Conservation (phyloP, 345 rosid genomes). For the Laguncularia racemosa region DNA sequence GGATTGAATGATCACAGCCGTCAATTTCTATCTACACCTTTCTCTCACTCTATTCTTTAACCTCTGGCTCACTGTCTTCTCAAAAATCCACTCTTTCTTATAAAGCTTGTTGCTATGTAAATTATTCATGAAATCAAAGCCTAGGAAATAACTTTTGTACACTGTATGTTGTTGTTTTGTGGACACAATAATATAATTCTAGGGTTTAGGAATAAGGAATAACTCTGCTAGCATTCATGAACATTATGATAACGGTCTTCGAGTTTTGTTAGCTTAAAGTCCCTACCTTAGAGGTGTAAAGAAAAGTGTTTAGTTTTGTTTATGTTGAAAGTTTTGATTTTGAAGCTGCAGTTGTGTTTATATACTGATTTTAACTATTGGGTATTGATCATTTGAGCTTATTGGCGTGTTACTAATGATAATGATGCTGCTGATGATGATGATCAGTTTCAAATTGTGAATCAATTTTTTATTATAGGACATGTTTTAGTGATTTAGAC, state of each 20-base stretch:
- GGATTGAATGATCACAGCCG: slow-evolving; percentile 37
- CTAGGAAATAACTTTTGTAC: background rate
- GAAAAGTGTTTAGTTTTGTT: slow-evolving; percentile 11
- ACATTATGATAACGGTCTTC: background rate
- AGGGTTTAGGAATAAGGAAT: slow-evolving; percentile 20
- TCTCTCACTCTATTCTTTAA: slow-evolving; percentile 3
- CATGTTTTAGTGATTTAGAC: slow-evolving; percentile 51
- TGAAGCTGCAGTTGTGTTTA: slow-evolving; percentile 13
- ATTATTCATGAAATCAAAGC: slow-evolving; percentile 5
- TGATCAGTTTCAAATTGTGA: slow-evolving; percentile 15
- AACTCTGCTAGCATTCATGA: too few relatives aligned
- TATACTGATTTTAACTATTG: slow-evolving; percentile 16
- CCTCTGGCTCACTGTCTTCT: slow-evolving; percentile 5
- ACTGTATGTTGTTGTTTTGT: too few relatives aligned
- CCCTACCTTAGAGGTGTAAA: slow-evolving; percentile 24
- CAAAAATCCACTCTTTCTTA: background rate
- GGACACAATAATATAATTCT: slow-evolving; percentile 6
- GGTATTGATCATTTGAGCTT: background rate
- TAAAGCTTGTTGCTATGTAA: background rate
- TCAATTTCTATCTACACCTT: slow-evolving; percentile 19
- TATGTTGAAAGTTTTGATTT: slow-evolving; percentile 20
- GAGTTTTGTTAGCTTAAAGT: slow-evolving; percentile 23
- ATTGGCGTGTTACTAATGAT: too few relatives aligned
- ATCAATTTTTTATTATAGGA: slow-evolving; percentile 26
- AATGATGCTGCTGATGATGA: slow-evolving; percentile 6